Base-by-base conservation (phyloP, 805 yeast genomes). In the Yarrowia porcina region DNA sequence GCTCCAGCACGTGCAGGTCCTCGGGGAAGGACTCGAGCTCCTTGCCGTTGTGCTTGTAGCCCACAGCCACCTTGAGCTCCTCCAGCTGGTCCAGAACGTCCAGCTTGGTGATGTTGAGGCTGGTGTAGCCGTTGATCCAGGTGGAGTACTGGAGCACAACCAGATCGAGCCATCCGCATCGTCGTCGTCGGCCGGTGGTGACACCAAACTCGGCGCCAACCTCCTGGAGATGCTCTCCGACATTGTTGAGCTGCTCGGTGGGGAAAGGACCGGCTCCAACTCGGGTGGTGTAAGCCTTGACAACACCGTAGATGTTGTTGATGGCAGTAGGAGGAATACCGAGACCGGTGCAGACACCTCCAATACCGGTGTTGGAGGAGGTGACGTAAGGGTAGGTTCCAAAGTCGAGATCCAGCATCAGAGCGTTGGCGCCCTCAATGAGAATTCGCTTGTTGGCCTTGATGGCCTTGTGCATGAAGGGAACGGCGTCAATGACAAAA, bases 221-320 rank as follows among this genome's bases (percentile, higher is more conserved):
- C 45, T 81, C 77, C 76, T 94, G 99, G 73, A 94, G 81, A 68
- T 84, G 83, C 71, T 89, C 96, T 72, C 99, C 99, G 52, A 79
- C 84, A 36, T 78, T 85, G 75, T 93, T 91, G 73, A 92, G 82
- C 75, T 92, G 98, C 78, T 94, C 99, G 64, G 98, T 87, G 66
- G 99, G 97, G 88, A 94, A 94, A 32, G 99, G 99, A 67, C 99
- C 99, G 74, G 92, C 98, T 71, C 99, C 99, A 63, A 94, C 99
- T 77, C 99, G 86, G 36, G 99, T 94, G 49, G 99, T 94, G 78
- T 94, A 94, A 42, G 98, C 98, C 80, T 94, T 94, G 50, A 93
- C 98, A 25, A 94, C 99, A 76, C 99, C 99, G 74, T 87, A 90
- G 47, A 91, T 80, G 74, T 90, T 87, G 61, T 80, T 82, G 70